Conservation (phyloP, 495 filamentous ascomycete genomes). For the Peziza echinospora region DNA sequence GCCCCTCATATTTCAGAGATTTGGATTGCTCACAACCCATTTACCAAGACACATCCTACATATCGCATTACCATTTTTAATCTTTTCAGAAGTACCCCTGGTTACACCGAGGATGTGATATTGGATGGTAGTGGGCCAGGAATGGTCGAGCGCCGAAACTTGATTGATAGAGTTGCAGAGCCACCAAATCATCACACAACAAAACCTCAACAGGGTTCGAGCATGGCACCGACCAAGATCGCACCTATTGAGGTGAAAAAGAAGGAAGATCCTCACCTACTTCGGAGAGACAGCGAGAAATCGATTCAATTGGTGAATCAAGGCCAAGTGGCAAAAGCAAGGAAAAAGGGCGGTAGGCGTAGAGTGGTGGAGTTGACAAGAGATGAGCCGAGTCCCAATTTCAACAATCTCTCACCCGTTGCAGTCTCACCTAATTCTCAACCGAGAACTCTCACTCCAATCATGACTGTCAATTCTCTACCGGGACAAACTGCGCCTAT, state of each 20-base stretch:
- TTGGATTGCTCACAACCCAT: conserved; percentile 77
- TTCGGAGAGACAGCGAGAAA: conserved; percentile 27
- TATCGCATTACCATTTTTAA: conserved; percentile 89
- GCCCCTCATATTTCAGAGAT: conserved; percentile 82
- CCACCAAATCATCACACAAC: conserved; percentile 54
- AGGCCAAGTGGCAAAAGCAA: conserved; percentile 27
- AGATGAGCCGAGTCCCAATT: conserved; percentile 8
- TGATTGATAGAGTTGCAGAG: conserved; percentile 64
- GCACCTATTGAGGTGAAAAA: conserved; percentile 31
- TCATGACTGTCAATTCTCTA: neutral
- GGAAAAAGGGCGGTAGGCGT: conserved; percentile 36
- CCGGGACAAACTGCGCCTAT: neutral
- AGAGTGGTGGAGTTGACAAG: conserved; percentile 53
- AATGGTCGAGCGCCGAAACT: conserved; percentile 59
- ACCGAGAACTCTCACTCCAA: neutral
- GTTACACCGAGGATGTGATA: conserved; percentile 71
- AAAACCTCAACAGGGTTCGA: conserved; percentile 36
- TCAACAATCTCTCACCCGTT: neutral
- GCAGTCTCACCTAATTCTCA: neutral
- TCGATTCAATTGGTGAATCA: conserved; percentile 19
- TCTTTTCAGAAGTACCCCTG: conserved; percentile 77
- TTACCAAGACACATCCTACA: conserved; percentile 56
- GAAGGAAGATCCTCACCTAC: conserved; percentile 27
- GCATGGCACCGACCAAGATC: conserved; percentile 41
- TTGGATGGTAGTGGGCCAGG: conserved; percentile 67